A percentile compares a stretch with the other conserved stretches of the same genome.
These are phyloP conservation scores for Tylopilus orsonianus DNA, from an alignment of 1,284 basidiomycete species.

Conservation along the genomic window DNA sequence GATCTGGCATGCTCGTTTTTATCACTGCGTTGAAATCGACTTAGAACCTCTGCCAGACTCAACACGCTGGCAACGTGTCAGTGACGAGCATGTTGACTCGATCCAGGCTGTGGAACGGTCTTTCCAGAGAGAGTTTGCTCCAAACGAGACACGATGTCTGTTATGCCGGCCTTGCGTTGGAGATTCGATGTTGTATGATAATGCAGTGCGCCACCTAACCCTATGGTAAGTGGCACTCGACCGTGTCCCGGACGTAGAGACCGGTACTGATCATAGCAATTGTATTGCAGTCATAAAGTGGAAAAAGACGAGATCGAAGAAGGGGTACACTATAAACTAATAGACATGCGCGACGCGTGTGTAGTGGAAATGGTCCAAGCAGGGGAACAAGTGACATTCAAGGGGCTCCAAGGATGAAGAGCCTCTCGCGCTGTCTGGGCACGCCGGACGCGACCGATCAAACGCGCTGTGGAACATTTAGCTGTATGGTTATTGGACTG, in stretches of 20 bases:
- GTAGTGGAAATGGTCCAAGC: conserved; percentile 17
- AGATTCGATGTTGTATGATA: conserved; percentile 1
- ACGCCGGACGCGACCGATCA: not conserved
- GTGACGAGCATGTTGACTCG: conserved; percentile 13
- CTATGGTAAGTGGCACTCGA: conserved; percentile 5
- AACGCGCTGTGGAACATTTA: not conserved
- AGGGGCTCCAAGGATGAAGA: no score
- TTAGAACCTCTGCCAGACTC: conserved; percentile 1
- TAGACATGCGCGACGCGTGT: conserved; percentile 18
- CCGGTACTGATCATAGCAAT: not conserved
- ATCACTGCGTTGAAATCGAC: conserved; percentile 9
- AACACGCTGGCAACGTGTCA: conserved; percentile 15
- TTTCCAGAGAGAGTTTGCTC: conserved; percentile 6
- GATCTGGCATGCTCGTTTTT: conserved; percentile 18
- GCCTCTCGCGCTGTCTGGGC: not conserved
- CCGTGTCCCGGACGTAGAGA: not conserved
- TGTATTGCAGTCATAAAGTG: conserved; percentile 15
- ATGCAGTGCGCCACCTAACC: conserved; percentile 7
- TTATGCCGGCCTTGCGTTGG: conserved; percentile 18
- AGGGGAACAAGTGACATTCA: not conserved
- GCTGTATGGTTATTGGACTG: not conserved
- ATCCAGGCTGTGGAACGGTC: conserved; percentile 17
- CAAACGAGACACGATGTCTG: conserved; percentile 14
- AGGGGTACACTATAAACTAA: conserved; percentile 12
- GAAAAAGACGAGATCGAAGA: conserved; percentile 1